Evolutionary conservation across 2,329 filamentous ascomycete genomes (phyloP).

Genomic region (Parafenestella ontariensis): DNA sequence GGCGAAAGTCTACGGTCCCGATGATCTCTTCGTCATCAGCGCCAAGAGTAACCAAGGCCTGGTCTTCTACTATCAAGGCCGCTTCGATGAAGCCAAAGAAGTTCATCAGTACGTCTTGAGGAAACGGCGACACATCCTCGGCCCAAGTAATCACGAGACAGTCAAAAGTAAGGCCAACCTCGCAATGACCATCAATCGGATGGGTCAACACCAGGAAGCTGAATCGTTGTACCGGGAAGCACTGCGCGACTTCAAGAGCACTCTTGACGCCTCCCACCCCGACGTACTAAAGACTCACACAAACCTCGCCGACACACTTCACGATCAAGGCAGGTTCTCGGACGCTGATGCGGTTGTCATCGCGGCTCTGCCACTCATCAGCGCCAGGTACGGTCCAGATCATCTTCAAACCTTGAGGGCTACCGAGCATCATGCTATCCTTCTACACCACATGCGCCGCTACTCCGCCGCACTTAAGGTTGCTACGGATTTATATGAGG

Average conservation of each 20-base stretch:
- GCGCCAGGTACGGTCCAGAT: not conserved
- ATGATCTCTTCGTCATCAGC: not conserved
- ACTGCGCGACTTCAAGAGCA: not conserved
- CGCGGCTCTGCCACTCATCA: not conserved
- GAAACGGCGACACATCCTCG: not conserved
- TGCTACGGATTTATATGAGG: no score
- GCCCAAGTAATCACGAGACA: constrained; percentile 6
- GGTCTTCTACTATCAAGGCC: constrained; percentile 1
- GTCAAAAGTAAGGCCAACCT: constrained; percentile 3
- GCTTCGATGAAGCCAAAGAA: constrained; percentile 4
- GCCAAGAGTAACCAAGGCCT: constrained; percentile 37
- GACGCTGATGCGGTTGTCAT: not conserved
- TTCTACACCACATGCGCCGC: not conserved
- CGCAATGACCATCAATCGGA: not conserved
- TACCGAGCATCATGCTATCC: not conserved
- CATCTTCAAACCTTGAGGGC: not conserved
- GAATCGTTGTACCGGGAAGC: not conserved
- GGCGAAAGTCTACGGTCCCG: no score
- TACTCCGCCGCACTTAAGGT: not conserved
- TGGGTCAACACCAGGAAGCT: not conserved
- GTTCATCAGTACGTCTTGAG: not conserved
- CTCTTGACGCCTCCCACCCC: not conserved
- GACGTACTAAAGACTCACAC: not conserved
- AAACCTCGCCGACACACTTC: not conserved
- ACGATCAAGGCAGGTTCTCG: not conserved